A percentile compares a stretch with the other conserved stretches of the same genome.
Evolutionary conservation across 768 basidiomycete species (phyloP).

Genomic region (Zangia roseola): DNA sequence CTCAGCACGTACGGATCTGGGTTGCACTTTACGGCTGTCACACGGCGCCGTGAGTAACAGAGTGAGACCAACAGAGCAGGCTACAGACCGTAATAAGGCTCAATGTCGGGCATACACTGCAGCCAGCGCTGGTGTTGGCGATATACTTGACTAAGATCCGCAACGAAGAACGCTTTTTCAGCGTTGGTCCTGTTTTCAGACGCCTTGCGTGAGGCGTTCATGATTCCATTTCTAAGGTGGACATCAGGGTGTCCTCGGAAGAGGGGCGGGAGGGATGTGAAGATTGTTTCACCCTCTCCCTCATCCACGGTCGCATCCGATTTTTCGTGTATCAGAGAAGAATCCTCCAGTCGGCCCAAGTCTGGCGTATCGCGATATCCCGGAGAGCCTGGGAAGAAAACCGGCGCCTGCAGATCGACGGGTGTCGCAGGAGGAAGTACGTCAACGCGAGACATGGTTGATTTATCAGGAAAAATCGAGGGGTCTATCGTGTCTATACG

Average conservation of each 20-base stretch:
- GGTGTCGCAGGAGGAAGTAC: conserved; percentile 37
- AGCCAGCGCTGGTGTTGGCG: conserved; percentile 83
- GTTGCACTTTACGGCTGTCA: conserved; percentile 93
- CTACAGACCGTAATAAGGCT: conserved; percentile 87
- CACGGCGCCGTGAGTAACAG: conserved; percentile 25
- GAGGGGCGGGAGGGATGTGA: conserved; percentile 67
- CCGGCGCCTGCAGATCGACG: conserved; percentile 29
- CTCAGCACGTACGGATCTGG: conserved; percentile 94
- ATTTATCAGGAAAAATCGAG: conserved; percentile 22
- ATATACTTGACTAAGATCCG: conserved; percentile 87
- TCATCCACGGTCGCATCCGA: conserved; percentile 41
- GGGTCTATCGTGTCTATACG: conserved; percentile 26
- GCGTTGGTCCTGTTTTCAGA: conserved; percentile 63
- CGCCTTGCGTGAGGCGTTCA: conserved; percentile 54
- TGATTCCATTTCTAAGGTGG: conserved; percentile 76
- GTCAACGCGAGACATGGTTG: conserved; percentile 58
- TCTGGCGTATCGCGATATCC: conserved; percentile 23
- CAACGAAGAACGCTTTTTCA: conserved; percentile 95
- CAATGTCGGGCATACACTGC: conserved; percentile 73
- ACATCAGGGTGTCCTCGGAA: conserved; percentile 66
- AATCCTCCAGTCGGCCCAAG: conserved; percentile 7
- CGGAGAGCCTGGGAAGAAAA: conserved; percentile 29
- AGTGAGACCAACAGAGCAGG: conserved; percentile 13
- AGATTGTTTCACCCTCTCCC: conserved; percentile 44
- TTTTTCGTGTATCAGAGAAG: conserved; percentile 40